Base-by-base conservation (phyloP, 352 stramenopile genomes). In the Pythium insidiosum region DNA sequence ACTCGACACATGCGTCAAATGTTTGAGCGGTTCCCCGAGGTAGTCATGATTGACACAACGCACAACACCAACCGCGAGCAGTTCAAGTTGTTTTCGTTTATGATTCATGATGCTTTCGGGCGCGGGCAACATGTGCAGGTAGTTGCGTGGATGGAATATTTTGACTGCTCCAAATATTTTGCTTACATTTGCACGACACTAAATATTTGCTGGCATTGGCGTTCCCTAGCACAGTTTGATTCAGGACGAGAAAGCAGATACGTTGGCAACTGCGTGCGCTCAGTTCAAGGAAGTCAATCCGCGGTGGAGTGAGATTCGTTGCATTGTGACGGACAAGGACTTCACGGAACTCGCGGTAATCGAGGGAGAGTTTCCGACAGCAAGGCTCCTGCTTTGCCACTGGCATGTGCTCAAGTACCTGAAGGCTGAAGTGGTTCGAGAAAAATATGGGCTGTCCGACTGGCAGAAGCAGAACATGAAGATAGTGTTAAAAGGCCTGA, bases 351-450 rank as follows among this genome's bases (percentile, higher is more conserved):
- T 62, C 12, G 28, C 11, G 18, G 41, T 48, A 6, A 23, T 53
- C 3, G 16, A 20, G 1, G 9, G 18, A 4, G 33, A 38, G 19
- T 46, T 54, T 15, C 38, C 44, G 19, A n/a, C 35, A 18, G 52
- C 36, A 15, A 12, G 28, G 0, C 6, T 55, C 1, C 19, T 62
- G 5, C 28, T 62, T 18, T 62, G 47, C n/a, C 41, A 58, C 33
- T 62, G 41, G n/a, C 48, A 62, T 19, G 54, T 50, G 1, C 40
- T 51, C 0, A 55, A 56, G 31, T 61, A 56, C 30, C 38, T 56
- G 1, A 30, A 55, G 7, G 23, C 35, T 4, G 23, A 41, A 6
- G 40, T 61, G 16, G 37, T 16, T 5, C 39, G 40, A 30, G 3
- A 16, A 2, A 49, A 49, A 29, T 40, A 49, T 19, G 42, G 42